Conservation (phyloP, 73 alveolate species). For the Paramecium tetraurelia region DNA sequence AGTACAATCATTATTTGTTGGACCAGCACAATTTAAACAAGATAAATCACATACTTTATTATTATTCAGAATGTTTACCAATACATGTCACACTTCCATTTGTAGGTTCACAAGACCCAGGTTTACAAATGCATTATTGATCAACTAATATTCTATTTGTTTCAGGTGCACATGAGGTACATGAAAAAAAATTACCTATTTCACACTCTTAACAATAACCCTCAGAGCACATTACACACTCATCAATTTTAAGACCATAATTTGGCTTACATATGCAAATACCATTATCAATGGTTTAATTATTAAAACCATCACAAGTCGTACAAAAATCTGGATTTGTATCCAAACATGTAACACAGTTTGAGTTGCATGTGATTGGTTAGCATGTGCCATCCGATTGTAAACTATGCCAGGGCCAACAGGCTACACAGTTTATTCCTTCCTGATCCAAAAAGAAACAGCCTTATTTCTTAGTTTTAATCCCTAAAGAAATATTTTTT, state of each 20-base stretch:
- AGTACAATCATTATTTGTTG: background rate
- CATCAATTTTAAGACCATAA: background rate
- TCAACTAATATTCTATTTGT: background rate
- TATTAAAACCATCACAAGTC: background rate
- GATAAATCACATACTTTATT: background rate
- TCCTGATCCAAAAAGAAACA: background rate
- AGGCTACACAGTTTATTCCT: background rate
- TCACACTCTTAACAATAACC: background rate
- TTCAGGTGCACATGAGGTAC: background rate
- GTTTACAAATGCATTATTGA: background rate
- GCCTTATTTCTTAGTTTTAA: no score
- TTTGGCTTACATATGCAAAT: background rate
- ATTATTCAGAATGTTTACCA: background rate
- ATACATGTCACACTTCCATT: background rate
- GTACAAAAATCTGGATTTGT: background rate
- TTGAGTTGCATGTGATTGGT: background rate
- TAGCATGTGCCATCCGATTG: background rate
- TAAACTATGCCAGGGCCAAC: background rate
- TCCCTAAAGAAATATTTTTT: no score
- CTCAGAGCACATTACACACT: background rate
- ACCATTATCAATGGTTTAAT: background rate
- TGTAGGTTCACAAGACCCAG: background rate
- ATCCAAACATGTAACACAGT: background rate
- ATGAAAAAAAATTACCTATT: background rate
- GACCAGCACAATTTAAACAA: background rate